phyloP scores from a whole-genome alignment of 495 filamentous ascomycete genomes.

The Penicillium salamii region DNA sequence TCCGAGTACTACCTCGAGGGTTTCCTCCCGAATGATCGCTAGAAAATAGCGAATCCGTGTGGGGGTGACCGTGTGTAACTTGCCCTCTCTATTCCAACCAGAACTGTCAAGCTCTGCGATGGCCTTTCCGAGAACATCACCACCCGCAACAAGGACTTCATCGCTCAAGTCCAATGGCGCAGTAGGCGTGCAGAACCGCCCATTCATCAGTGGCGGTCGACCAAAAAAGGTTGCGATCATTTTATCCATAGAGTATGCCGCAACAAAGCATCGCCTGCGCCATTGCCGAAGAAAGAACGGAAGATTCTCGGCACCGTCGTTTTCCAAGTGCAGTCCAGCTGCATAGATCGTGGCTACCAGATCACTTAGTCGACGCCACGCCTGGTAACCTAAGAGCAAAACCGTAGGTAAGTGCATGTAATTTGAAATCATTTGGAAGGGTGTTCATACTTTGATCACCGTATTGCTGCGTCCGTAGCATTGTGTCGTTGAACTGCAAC shows the following conservation, averaged over 20 bases:
- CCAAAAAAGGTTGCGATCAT: conserved; percentile 53
- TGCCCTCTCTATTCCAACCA: conserved; percentile 53
- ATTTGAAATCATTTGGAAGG: background rate
- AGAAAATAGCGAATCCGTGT: conserved; percentile 50
- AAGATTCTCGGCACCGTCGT: conserved; percentile 35
- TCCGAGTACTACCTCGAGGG: conserved; percentile 57
- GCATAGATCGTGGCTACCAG: conserved; percentile 52
- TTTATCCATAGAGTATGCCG: conserved; percentile 53
- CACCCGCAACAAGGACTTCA: conserved; percentile 46
- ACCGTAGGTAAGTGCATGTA: conserved; percentile 2
- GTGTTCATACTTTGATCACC: conserved; percentile 50
- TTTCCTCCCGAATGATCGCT: conserved; percentile 51
- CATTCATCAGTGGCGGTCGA: conserved; percentile 53
- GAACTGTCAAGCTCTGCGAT: conserved; percentile 44
- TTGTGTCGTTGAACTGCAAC: conserved; percentile 41
- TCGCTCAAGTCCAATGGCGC: conserved; percentile 58
- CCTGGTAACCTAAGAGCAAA: conserved; percentile 37
- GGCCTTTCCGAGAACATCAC: conserved; percentile 36
- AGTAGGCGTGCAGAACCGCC: conserved; percentile 52
- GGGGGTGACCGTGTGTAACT: conserved; percentile 37
- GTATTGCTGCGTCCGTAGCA: conserved; percentile 44
- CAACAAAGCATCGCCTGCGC: conserved; percentile 50
- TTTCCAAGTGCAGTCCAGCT: conserved; percentile 56
- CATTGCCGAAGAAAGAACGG: conserved; percentile 52
- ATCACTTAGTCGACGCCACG: conserved; percentile 54